Percentiles rank a stretch among this genome's conserved stretches.
phyloP scores from a whole-genome alignment of 1,284 basidiomycete species.

The Ustilago trichophora region DNA sequence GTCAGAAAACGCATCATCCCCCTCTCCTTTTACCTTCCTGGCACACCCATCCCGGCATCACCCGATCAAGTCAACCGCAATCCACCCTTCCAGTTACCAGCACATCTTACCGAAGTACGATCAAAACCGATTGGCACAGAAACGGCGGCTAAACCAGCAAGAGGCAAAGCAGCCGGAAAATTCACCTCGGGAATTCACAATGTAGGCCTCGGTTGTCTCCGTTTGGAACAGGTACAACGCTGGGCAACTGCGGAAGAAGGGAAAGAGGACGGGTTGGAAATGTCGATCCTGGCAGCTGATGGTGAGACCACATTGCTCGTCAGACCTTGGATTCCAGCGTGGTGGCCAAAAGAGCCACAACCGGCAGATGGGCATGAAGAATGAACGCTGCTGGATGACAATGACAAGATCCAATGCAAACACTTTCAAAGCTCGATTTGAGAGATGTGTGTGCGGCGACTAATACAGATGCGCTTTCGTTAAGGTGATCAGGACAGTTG shows the following conservation, averaged over 20 bases:
- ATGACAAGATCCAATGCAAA: background rate
- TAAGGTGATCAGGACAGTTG: too few relatives aligned
- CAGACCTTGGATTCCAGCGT: conserved; percentile 47
- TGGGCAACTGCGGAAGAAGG: conserved; percentile 4
- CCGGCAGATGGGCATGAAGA: background rate
- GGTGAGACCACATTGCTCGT: conserved; percentile 34
- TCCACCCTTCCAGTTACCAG: conserved; percentile 2
- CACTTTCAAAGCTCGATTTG: too few relatives aligned
- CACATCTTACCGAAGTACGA: conserved; percentile 37
- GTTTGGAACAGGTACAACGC: conserved; percentile 57
- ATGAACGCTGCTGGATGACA: background rate
- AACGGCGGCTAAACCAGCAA: conserved; percentile 8
- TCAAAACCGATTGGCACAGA: conserved; percentile 11
- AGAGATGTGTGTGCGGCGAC: too few relatives aligned
- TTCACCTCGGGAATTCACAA: conserved; percentile 55
- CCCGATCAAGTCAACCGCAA: conserved; percentile 4
- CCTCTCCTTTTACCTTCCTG: conserved; percentile 67
- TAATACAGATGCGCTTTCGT: too few relatives aligned
- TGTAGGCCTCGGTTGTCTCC: conserved; percentile 52
- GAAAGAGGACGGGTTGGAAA: conserved; percentile 23
- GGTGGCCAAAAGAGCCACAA: conserved; percentile 45
- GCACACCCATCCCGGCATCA: conserved; percentile 5
- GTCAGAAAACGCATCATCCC: conserved; percentile 91
- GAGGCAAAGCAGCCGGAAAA: conserved; percentile 58
- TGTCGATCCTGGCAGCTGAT: conserved; percentile 20